Conservation (phyloP, 805 yeast genomes). For the Kodamaea jinghongensis region DNA sequence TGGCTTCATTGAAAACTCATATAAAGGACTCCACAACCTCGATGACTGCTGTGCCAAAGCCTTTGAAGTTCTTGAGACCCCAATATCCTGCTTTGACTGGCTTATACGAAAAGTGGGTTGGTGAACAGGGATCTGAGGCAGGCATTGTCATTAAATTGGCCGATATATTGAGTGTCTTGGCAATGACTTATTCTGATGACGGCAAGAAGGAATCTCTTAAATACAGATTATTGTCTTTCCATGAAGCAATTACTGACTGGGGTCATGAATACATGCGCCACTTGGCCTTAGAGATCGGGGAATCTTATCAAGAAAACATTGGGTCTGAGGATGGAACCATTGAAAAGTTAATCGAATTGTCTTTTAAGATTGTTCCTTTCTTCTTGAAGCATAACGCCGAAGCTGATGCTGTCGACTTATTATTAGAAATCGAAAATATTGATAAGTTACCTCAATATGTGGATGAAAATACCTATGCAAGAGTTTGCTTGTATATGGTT, state of each 20-base stretch:
- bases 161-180: constrained; percentile 87
- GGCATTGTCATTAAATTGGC: constrained; percentile 60
- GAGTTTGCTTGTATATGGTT: constrained; percentile 93
- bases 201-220: constrained; percentile 76
- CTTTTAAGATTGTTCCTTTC: constrained; percentile 79
- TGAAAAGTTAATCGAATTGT: constrained; percentile 54
- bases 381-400: constrained; percentile 95
- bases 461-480: constrained; percentile 75
- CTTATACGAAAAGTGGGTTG: constrained; percentile 66
- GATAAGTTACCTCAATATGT: constrained; percentile 80
- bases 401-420: constrained; percentile 94
- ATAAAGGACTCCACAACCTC: constrained; percentile 94
- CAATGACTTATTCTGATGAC: constrained; percentile 88
- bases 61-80: constrained; percentile 91
- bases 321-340: constrained; percentile 35
- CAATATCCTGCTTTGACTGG: constrained; percentile 68
- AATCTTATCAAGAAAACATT: constrained; percentile 59
- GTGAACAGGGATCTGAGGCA: constrained; percentile 20
- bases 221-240: constrained; percentile 65
- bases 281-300: constrained; percentile 92
- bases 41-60: constrained; percentile 99
- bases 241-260: constrained; percentile 74
- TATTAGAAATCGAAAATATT: constrained; percentile 84
- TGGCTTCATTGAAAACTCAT: constrained; percentile 67
- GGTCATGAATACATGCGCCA: constrained; percentile 98